phyloP scores from a whole-genome alignment of 164 flowering plant species.

The Piper betle region DNA sequence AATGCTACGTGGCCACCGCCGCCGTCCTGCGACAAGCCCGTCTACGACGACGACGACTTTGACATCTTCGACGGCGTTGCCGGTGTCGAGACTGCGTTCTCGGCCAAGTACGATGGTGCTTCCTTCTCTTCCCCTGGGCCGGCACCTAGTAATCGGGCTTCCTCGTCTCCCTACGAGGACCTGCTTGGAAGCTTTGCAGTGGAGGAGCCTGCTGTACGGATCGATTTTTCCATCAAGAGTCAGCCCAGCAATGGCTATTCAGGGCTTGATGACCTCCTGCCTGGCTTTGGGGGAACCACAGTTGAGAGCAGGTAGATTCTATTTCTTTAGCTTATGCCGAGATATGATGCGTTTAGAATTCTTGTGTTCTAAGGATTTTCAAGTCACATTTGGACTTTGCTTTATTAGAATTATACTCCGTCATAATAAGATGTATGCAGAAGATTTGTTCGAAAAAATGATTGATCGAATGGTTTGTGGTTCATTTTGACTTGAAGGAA shows the following conservation, averaged over 20 bases:
- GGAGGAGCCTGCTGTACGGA: conserved; percentile 11
- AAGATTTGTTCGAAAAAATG: too few relatives aligned
- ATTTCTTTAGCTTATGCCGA: background rate
- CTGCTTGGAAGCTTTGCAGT: conserved; percentile 39
- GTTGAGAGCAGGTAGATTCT: conserved; percentile 11
- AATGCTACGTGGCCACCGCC: conserved; percentile 18
- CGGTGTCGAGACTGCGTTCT: conserved; percentile 32
- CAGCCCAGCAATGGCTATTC: conserved; percentile 15
- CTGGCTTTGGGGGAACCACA: conserved; percentile 28
- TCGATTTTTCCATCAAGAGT: conserved; percentile 13
- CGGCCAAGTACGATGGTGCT: conserved; percentile 32
- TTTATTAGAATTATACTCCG: too few relatives aligned
- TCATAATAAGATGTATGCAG: too few relatives aligned
- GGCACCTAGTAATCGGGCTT: conserved; percentile 14
- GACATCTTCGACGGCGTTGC: conserved; percentile 57
- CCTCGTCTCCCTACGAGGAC: conserved; percentile 30
- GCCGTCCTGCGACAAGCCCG: conserved; percentile 59
- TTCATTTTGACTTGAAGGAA: too few relatives aligned
- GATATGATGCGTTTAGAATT: background rate
- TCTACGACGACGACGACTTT: conserved; percentile 24
- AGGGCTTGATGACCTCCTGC: conserved; percentile 44
- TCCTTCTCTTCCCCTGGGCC: conserved; percentile 30
- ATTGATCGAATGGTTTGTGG: too few relatives aligned
- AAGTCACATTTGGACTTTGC: too few relatives aligned
- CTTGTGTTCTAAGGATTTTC: background rate